These are phyloP conservation scores for Chytriomyces hyalinus DNA, from an alignment of 192 early-diverging fungal species.

Conservation along the genomic window DNA sequence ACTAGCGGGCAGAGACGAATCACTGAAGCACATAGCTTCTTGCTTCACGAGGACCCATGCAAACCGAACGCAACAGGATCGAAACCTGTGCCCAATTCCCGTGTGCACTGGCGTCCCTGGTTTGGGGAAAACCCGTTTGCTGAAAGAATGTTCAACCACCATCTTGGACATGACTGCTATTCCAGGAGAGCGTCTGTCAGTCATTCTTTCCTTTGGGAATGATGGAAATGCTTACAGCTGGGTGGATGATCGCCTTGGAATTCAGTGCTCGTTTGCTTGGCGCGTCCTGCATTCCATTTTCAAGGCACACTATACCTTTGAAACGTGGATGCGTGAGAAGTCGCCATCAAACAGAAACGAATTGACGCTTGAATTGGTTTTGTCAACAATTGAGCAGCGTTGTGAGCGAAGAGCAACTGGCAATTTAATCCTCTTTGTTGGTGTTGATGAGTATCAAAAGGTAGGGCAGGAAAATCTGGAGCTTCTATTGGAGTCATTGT, in stretches of 20 bases:
- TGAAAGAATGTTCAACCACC: conserved; percentile 33
- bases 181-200: conserved; percentile 18
- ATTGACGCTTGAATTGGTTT: neutral
- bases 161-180: conserved; percentile 35
- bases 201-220: conserved; percentile 34
- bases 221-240: conserved; percentile 22
- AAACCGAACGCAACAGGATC: too few species aligned
- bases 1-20: too few species aligned
- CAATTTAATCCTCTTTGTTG: conserved; percentile 29
- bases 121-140: conserved; percentile 34
- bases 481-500: conserved; percentile 28
- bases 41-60: too few species aligned
- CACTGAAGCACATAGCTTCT: too few species aligned
- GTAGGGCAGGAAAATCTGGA: conserved; percentile 23
- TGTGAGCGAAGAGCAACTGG: conserved; percentile 22
- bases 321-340: neutral
- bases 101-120: neutral
- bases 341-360: neutral
- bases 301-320: conserved; percentile 28
- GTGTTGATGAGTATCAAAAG: conserved; percentile 31
- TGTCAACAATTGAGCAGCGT: conserved; percentile 21
- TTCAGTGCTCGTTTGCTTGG: conserved; percentile 37
- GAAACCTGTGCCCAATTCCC: conserved; percentile 27
- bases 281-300: conserved; percentile 21
- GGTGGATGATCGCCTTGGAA: conserved; percentile 27